Evolutionary conservation across 257 asterid genomes (phyloP), one percentile per base, ranked within the genome.

Genomic region (Petunia axillaris): DNA sequence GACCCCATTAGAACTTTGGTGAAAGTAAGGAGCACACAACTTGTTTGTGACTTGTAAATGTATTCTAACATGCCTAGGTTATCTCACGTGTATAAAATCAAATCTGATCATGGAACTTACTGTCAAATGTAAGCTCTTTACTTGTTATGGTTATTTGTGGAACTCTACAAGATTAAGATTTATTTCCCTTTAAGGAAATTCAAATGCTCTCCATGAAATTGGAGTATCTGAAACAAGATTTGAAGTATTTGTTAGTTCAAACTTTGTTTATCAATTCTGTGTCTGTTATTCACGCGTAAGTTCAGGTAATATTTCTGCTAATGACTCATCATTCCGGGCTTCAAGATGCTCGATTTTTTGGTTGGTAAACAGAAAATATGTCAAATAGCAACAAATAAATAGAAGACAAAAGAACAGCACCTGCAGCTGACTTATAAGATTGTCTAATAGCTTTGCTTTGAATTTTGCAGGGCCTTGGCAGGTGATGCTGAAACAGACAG

Each of bases 401-500:
- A 64, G 37, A 37, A 64, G 46, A 64, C 16, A 37, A 8, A 8
- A 64, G 44, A 64, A 9, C 8, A 37, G 15, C 44, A 11, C 25
- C 71, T 64, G 9, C 16, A 3, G 2, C 44, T 37, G 5, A 36
- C 68, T 63, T 70, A 59, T 71, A 25, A 35, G 59, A 25, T 71
- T 71, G 11, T 4, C 60, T 48, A 48, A 46, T 35, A 71, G 60
- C 62, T 50, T 73, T 50, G 62, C 50, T 73, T 81, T 40, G 11
- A 64, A 73, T 76, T 46, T 82, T 84, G 39, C 85, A 95, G 99
- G 99, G 80, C 99, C 99, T 74, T 93, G 99, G 98, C 99, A 92
- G 86, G 99, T 95, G 83, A 95, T 95, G 99, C 81, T 95, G 91
- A 93, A 93, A 90, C 99, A 95, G 83, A 77, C 88, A 66, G 97